Base-by-base conservation (phyloP, 106 monocot species). In the Dioscorea alata region DNA sequence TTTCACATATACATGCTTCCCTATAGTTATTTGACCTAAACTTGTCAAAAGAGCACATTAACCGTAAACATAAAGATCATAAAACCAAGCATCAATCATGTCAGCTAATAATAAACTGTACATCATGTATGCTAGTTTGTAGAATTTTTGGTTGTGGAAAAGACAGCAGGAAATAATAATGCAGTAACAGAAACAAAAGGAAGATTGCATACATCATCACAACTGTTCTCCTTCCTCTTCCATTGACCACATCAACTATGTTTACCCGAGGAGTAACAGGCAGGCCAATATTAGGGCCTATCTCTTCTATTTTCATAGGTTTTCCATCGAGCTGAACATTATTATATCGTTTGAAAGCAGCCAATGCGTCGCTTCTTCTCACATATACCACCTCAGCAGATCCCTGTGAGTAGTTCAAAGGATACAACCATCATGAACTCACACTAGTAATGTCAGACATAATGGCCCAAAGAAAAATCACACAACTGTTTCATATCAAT, bases 291-390 rank as follows among this genome's bases (percentile, higher is more conserved):
- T 84, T 82, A 34, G 67, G 70, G 22, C 97, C 97, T 63, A 97
- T 76, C 63, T 89, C 75, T 79, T 97, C 97, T 57, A 97, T 97
- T 67, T 92, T 97, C 97, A 97, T 97, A 56, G 86, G 63, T 68
- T 92, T 97, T 59, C 97, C 97, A 89, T 97, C 97, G 65, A 97
- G 80, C 64, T 89, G 89, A 57, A 97, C 97, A 81, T 87, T 97
- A 66, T 97, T 89, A 75, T 97, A 97, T 31, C 86, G 79, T 66
- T 92, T 97, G 20, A 97, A 57, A 31, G 97, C 92, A 63, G 86
- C 82, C 64, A 97, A 57, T 1, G 92, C 97, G 79, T 92, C 97
- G 71, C 92, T 89, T 74, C 87, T 84, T 69, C 97, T 81, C 19
- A 70, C 34, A 73, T 80, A 97, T 8, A 92, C 71, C 48, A 92